Conservation (phyloP, 306 rosid species). For the Medicago arabica region DNA sequence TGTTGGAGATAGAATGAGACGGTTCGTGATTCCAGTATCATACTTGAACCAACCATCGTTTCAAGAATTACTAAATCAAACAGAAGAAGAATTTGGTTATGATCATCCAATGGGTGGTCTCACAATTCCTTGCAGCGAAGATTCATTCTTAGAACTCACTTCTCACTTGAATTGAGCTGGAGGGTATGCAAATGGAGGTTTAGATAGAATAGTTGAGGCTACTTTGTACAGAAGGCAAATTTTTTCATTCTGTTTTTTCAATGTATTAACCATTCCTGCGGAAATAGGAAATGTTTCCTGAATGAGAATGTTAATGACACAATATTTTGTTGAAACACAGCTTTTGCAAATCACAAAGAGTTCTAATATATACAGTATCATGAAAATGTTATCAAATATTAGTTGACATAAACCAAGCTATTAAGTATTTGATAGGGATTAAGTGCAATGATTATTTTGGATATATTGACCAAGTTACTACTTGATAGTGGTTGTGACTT, state of each 20-base stretch:
- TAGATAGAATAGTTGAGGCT: constrained; percentile 4
- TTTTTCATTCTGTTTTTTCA: background rate
- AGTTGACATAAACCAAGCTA: background rate
- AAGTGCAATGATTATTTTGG: background rate
- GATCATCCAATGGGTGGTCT: constrained; percentile 46
- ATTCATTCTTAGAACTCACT: constrained; percentile 26
- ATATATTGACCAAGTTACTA: background rate
- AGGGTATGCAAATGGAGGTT: background rate
- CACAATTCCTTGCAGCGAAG: constrained; percentile 38
- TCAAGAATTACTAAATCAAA: constrained; percentile 44
- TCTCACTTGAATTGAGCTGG: constrained; percentile 25
- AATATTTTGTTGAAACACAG: background rate
- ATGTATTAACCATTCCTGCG: background rate
- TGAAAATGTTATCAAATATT: background rate
- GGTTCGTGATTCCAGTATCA: constrained; percentile 44
- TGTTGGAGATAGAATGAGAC: constrained; percentile 47
- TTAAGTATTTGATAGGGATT: constrained; percentile 19
- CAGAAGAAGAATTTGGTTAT: constrained; percentile 52
- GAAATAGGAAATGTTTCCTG: background rate
- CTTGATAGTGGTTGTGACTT: no score
- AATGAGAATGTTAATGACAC: background rate
- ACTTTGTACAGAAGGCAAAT: constrained; percentile 3
- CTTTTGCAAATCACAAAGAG: background rate
- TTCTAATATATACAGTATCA: background rate
- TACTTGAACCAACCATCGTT: constrained; percentile 47